Evolutionary conservation across 2,329 filamentous ascomycete species (phyloP), one percentile per base, ranked within the genome.

Genomic region (Paraphoma sp.): DNA sequence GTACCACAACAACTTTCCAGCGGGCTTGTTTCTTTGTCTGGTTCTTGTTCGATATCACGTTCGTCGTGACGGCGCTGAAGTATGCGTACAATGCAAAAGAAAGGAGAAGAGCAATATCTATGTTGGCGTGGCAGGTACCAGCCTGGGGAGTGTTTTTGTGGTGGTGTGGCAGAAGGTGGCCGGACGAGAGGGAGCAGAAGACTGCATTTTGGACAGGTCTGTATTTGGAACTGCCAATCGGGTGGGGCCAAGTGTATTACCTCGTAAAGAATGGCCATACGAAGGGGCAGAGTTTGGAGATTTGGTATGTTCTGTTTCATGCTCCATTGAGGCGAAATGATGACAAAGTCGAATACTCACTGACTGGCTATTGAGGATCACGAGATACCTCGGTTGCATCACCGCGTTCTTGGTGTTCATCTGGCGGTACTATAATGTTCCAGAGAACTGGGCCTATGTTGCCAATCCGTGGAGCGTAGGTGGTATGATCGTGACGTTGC

Each of bases 121-220:
- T 68, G 17, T 51, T 76, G 56, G 48, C 72, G 9, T 62, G 62
- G 45, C 72, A 73, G 47, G 63, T 70, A 6, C 45, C 68, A 9
- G 55, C 62, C 12, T 73, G 73, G 30, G 61, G 77, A 28, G 67
- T n/a, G 0, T 63, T 74, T 18, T 56, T 78, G 40, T 70, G 69
- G 57, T 54, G 50, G 23, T 44, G 70, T 10, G 71, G 71, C 11
- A 53, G 48, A 31, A 40, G 59, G 23, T 79, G 68, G 65, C 74
- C 74, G 1, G 76, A 78, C 59, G 76, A 78, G 59, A 67, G 76
- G 18, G 74, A 78, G 61, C 76, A 78, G 48, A 53, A 77, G 23
- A 79, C 76, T 3, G 77, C 76, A 17, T 79, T 76, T 53, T 79
- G 75, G 72, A 78, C 75, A 14, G 76, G 76, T 0, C 45, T 75